Evolutionary conservation across 176 grass and related monocot species (phyloP).

Genomic region (Eragrostis nindensis): DNA sequence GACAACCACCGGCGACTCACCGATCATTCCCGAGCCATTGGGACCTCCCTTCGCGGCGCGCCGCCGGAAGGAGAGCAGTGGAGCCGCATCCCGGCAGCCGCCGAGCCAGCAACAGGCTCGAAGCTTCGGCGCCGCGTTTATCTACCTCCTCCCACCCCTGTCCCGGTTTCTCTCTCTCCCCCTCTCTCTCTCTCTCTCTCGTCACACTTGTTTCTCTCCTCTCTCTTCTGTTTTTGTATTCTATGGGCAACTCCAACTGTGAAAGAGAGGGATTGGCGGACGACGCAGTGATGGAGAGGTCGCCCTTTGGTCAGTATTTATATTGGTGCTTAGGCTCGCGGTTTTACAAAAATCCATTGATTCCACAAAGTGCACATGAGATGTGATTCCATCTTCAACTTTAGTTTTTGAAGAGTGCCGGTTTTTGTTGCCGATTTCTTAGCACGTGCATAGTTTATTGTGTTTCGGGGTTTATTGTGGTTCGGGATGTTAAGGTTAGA

Average conservation of each 20-base stretch:
- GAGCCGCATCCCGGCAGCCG: constrained; percentile 16
- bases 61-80: not conserved
- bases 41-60: constrained; percentile 1
- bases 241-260: constrained; percentile 3
- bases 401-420: not conserved
- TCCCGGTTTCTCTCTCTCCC: not conserved
- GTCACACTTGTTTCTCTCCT: not conserved
- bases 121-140: not conserved
- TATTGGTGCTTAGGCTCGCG: constrained; percentile 4
- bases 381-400: not conserved
- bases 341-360: not conserved
- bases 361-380: not conserved
- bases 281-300: constrained; percentile 16
- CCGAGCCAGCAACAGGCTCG: constrained; percentile 12
- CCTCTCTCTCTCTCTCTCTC: not conserved
- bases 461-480: not conserved
- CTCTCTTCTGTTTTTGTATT: constrained; percentile 32
- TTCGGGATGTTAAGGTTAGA: no score
- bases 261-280: constrained; percentile 10
- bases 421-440: accelerated
- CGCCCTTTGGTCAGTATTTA: constrained; percentile 25
- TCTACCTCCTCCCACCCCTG: not conserved
- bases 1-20: not conserved
- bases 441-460: not conserved
- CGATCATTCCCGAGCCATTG: constrained; percentile 23